Percentiles rank a stretch among this genome's conserved stretches.
phyloP scores from a whole-genome alignment of 2,329 filamentous ascomycete genomes.

The Epichloe baconii region DNA sequence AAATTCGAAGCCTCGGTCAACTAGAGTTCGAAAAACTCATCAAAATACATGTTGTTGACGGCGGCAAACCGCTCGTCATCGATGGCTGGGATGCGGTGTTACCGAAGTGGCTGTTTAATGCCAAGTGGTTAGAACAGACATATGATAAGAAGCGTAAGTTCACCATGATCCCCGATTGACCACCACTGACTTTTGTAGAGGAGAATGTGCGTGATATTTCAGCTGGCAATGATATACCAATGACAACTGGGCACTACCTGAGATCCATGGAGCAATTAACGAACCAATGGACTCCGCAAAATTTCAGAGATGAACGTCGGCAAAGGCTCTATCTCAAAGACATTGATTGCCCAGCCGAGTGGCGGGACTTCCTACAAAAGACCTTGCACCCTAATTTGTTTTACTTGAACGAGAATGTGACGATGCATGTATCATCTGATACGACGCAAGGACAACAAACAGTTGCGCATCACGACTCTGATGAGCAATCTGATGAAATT shows the following conservation, averaged over 20 bases:
- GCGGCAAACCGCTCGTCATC: conserved; percentile 79
- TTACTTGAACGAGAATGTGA: conserved; percentile 75
- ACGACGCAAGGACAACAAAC: not conserved
- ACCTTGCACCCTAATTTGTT: conserved; percentile 72
- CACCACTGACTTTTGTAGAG: conserved; percentile 34
- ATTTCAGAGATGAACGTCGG: conserved; percentile 64
- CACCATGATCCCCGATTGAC: conserved; percentile 1
- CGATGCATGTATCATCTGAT: conserved; percentile 14
- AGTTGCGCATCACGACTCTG: conserved; percentile 23
- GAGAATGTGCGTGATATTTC: conserved; percentile 76
- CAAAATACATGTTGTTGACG: conserved; percentile 66
- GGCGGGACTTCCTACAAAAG: conserved; percentile 67
- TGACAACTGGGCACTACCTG: conserved; percentile 84
- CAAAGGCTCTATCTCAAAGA: conserved; percentile 94
- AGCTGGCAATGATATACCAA: conserved; percentile 58
- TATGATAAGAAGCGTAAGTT: conserved; percentile 64
- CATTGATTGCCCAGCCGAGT: conserved; percentile 83
- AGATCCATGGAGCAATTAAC: conserved; percentile 75
- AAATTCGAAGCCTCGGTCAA: conserved; percentile 64
- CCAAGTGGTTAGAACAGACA: conserved; percentile 65
- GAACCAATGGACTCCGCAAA: conserved; percentile 64
- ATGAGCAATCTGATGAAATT: conserved; percentile 34
- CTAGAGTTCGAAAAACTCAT: conserved; percentile 79
- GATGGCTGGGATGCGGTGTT: conserved; percentile 73
- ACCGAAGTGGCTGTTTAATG: conserved; percentile 65